Percentiles rank a stretch among this genome's conserved stretches.
Evolutionary conservation across 257 asterid genomes (phyloP).

Genomic region (Solanum pennellii): DNA sequence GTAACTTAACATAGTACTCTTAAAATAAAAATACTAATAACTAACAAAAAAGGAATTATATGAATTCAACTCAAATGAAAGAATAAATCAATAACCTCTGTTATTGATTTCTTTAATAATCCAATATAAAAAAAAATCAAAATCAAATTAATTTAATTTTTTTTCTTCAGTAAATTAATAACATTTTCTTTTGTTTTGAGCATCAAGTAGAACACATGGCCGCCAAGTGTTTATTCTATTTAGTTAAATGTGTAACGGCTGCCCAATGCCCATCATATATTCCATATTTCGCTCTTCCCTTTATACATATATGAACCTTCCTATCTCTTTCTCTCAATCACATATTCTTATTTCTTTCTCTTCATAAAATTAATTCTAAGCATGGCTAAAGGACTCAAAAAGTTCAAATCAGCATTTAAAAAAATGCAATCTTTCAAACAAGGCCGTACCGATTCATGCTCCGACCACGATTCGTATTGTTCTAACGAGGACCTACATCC

Average conservation of each 20-base stretch:
- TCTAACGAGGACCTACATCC: neutral
- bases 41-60: too few relatives aligned
- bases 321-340: neutral
- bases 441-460: neutral
- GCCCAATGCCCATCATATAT: neutral
- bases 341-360: neutral
- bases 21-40: too few relatives aligned
- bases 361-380: neutral
- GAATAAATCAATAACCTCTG: too few relatives aligned
- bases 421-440: neutral
- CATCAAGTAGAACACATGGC: neutral
- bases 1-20: too few relatives aligned
- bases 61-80: too few relatives aligned
- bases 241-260: neutral
- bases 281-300: neutral
- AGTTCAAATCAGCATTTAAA: neutral
- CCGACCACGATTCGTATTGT: neutral
- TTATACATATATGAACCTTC: neutral
- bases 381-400: neutral
- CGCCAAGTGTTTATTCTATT: neutral
- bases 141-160: too few relatives aligned
- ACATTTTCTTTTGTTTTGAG: too few relatives aligned
- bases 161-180: too few relatives aligned
- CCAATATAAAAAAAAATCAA: too few relatives aligned
- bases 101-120: too few relatives aligned